Percentiles rank a stretch among this genome's conserved stretches.
Evolutionary conservation across 352 stramenopile genomes (phyloP).

Genomic region (Phytopythium kandeliae): DNA sequence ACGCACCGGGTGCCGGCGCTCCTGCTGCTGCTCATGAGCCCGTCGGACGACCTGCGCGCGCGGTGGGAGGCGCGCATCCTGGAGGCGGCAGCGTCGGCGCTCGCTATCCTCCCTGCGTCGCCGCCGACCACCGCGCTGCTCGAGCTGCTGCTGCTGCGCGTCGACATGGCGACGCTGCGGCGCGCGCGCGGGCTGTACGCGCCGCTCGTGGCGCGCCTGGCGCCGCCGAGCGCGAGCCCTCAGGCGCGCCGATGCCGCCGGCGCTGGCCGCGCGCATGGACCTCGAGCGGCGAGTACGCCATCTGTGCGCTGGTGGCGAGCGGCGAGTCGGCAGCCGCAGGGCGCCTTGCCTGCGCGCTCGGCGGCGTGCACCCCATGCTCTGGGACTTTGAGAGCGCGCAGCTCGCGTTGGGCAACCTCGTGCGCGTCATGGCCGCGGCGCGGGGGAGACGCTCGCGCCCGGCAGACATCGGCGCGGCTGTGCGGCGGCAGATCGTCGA

Average conservation of each 20-base stretch:
- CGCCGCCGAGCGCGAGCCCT: slow-evolving; percentile 12
- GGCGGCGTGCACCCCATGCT: slow-evolving; percentile 56
- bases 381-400: slow-evolving; percentile 63
- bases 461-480: slow-evolving; percentile 2
- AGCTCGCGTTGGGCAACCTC: slow-evolving; percentile 49
- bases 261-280: slow-evolving; percentile 30
- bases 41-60: slow-evolving; percentile 41
- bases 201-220: slow-evolving; percentile 30
- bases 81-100: slow-evolving; percentile 7
- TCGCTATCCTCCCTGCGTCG: slow-evolving; percentile 8
- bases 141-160: slow-evolving; percentile 58
- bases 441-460: slow-evolving; percentile 1
- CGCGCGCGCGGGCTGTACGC: slow-evolving; percentile 30
- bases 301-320: slow-evolving; percentile 54
- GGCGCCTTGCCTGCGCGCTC: slow-evolving; percentile 44
- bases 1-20: slow-evolving; percentile 24
- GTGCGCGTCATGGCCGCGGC: slow-evolving; percentile 25
- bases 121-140: slow-evolving; percentile 17
- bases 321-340: slow-evolving; percentile 38
- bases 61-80: slow-evolving; percentile 30
- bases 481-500: slow-evolving; percentile 27
- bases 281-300: slow-evolving; percentile 52
- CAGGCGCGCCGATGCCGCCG: no score
- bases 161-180: slow-evolving; percentile 39
- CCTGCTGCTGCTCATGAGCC: slow-evolving; percentile 52